A percentile compares a stretch with the other conserved stretches of the same genome.
phyloP scores from a whole-genome alignment of 805 yeast genomes.

The Saccharomycopsis javanensis region DNA sequence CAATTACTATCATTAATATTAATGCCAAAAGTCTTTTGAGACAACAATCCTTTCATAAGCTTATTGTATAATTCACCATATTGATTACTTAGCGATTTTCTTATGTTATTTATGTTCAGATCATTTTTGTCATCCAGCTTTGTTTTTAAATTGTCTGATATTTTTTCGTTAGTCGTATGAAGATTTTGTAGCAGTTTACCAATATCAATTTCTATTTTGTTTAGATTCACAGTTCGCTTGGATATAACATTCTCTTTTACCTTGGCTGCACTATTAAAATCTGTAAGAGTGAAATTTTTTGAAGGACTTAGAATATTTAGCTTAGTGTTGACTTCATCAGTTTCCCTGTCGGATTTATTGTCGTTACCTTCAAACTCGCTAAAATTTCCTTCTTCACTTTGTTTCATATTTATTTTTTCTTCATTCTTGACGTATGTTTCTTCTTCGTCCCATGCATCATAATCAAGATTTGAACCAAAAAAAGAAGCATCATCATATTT shows the following conservation, averaged over 20 bases:
- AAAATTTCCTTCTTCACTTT: neutral
- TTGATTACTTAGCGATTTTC: neutral
- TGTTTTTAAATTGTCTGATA: neutral
- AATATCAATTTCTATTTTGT: neutral
- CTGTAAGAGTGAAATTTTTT: neutral
- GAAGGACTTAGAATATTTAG: neutral
- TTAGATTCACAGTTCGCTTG: neutral
- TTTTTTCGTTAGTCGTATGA: neutral
- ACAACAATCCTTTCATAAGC: neutral
- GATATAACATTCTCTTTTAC: neutral
- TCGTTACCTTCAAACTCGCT: neutral
- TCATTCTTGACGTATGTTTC: neutral
- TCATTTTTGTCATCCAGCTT: neutral
- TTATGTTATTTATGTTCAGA: neutral
- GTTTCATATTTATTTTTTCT: neutral
- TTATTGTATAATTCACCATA: neutral
- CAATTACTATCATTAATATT: neutral
- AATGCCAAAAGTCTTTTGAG: neutral
- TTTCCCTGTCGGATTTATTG: neutral
- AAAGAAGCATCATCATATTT: neutral
- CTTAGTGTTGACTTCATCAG: neutral
- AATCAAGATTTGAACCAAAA: too few species aligned
- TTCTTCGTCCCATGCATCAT: too few species aligned
- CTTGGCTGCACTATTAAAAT: neutral
- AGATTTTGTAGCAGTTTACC: neutral